These are phyloP conservation scores for Sugiyamaella qingdaonensis DNA, from an alignment of 805 yeast species.

Conservation along the genomic window DNA sequence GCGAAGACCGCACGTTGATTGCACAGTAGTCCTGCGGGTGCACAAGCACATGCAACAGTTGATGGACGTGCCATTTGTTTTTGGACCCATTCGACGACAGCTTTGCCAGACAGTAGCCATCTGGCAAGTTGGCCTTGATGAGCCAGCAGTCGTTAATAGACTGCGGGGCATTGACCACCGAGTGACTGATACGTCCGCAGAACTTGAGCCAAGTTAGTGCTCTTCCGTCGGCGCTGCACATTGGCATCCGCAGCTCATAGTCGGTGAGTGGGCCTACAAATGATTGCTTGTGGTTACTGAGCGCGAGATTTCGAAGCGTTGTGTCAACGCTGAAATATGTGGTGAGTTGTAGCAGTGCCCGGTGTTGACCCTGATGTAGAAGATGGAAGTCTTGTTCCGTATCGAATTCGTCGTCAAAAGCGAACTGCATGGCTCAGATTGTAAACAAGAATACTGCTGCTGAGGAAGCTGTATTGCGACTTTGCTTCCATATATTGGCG, in stretches of 20 bases:
- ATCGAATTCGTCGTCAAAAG: not conserved
- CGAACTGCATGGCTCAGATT: not conserved
- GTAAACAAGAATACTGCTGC: not conserved
- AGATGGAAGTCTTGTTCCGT: not conserved
- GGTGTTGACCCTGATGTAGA: not conserved
- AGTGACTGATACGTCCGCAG: not conserved
- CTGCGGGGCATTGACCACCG: not conserved
- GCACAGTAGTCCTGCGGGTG: not conserved
- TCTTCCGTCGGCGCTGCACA: slow-evolving; percentile 1
- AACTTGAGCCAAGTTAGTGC: not conserved
- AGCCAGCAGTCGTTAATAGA: not conserved
- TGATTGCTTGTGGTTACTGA: not conserved
- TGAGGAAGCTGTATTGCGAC: not conserved
- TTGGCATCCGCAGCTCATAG: not conserved
- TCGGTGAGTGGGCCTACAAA: not conserved
- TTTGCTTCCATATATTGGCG: not conserved
- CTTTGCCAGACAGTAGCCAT: not conserved
- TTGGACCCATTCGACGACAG: not conserved
- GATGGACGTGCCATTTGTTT: slow-evolving; percentile 1
- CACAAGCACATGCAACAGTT: not conserved
- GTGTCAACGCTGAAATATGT: not conserved
- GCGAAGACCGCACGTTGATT: not conserved
- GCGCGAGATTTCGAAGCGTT: not conserved
- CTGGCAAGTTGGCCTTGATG: not conserved
- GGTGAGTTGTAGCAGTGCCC: not conserved